Conservation (phyloP, 2,329 filamentous ascomycete genomes). For the Cylindrodendrum hubeiense region DNA sequence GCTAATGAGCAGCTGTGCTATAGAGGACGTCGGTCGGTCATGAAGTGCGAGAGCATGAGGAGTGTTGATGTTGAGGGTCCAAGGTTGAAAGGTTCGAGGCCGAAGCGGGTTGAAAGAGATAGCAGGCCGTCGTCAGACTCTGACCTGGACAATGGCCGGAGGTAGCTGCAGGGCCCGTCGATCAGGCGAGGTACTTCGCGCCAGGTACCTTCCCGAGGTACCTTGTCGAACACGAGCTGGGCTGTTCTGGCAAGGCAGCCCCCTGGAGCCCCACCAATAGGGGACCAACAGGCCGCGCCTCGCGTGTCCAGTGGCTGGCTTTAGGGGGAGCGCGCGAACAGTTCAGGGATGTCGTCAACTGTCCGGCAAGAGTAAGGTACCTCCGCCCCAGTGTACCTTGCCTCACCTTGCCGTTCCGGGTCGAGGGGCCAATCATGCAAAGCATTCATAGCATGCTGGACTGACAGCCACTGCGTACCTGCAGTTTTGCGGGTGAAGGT, state of each 20-base stretch:
- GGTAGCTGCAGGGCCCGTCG: conserved; percentile 43
- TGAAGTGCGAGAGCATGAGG: conserved; percentile 18
- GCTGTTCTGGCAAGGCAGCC: conserved; percentile 2
- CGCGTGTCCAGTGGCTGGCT: conserved; percentile 35
- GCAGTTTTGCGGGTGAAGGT: conserved; percentile 27
- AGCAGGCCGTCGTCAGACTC: conserved; percentile 33
- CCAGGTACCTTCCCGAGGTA: conserved; percentile 19
- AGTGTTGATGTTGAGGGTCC: conserved; percentile 10
- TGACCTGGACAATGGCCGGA: conserved; percentile 32
- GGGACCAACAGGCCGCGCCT: conserved; percentile 18
- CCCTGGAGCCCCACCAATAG: conserved; percentile 27
- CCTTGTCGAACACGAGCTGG: conserved; percentile 4
- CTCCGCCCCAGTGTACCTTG: conserved; percentile 15
- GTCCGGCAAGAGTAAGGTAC: conserved; percentile 37
- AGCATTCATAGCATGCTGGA: conserved; percentile 13
- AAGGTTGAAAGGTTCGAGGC: conserved; percentile 13
- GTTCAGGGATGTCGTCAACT: conserved; percentile 35
- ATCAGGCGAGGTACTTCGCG: conserved; percentile 35
- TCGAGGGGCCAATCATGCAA: conserved; percentile 34
- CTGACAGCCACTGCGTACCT: conserved; percentile 39
- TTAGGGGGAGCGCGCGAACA: conserved; percentile 28
- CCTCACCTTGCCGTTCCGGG: conserved; percentile 1
- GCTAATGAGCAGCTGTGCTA: conserved; percentile 27
- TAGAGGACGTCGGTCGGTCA: conserved; percentile 26
- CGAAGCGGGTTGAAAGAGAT: conserved; percentile 21